Evolutionary conservation across 192 early-diverging fungal species (phyloP), one percentile per base, ranked within the genome.

Genomic region (Spizellomyces sp.): DNA sequence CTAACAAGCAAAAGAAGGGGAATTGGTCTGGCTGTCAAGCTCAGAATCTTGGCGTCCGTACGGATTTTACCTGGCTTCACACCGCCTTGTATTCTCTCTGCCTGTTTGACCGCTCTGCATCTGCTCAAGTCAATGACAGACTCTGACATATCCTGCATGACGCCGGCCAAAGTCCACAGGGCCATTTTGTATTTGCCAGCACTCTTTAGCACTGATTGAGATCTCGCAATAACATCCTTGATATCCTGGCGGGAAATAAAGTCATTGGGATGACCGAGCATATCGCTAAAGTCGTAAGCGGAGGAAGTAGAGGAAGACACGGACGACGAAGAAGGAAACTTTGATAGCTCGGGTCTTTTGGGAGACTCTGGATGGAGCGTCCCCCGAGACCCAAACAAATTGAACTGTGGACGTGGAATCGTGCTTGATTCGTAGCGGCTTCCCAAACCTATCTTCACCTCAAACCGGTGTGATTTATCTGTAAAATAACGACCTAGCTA

Each of bases 81-180:
- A 56, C 54, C 22, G 54, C 22, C 22, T 22, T 7, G n/a, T 22
- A 56, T 41, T 5, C 59, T 52, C 48, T 64, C 63, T 3, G 63
- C 72, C 9, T 44, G 57, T 19, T 45, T 65, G 8, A 74, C 72
- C 10, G 64, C 46, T 45, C 48, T 6, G 21, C 59, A 65, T 22
- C 64, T 66, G n/a, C 50, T 19, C 50, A 74, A 58, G 45, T 74
- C 72, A 4, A 19, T 43, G 8, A 74, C 8, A n/a, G 65, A 63
- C 1, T 74, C 72, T n/a, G 64, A 27, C 57, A 74, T 57, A 46
- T 74, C 72, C 17, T 62, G n/a, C 64, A 60, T 67, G 6, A 46
- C 59, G 9, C n/a, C 17, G 14, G 72, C 72, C 14, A 74, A 41
- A 5, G 44, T 17, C 19, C 52, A 22, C 27, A 74, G 1, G 5